Evolutionary conservation across 2,329 filamentous ascomycete genomes (phyloP).

Genomic region (Penicillium rolfsii): DNA sequence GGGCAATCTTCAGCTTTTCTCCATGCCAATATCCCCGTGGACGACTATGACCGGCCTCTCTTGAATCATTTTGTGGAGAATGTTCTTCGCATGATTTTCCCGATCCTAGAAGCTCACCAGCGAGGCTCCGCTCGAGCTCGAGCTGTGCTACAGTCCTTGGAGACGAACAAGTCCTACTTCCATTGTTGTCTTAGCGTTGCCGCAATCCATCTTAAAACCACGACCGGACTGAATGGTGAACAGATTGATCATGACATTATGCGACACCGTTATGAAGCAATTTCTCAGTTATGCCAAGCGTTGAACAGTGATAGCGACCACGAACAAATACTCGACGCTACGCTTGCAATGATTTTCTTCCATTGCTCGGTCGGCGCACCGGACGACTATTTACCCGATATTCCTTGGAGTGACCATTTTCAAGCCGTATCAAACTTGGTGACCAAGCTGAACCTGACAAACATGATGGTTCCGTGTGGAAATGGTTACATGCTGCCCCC

Average conservation of each 20-base stretch:
- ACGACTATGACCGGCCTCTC: slow-evolving; percentile 83
- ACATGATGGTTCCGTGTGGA: slow-evolving; percentile 63
- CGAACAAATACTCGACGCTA: slow-evolving; percentile 85
- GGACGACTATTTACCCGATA: slow-evolving; percentile 83
- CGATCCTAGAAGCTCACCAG: slow-evolving; percentile 87
- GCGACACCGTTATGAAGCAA: slow-evolving; percentile 85
- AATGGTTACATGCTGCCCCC: slow-evolving; percentile 68
- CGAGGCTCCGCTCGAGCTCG: slow-evolving; percentile 79
- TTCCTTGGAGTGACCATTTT: slow-evolving; percentile 97
- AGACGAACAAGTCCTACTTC: slow-evolving; percentile 89
- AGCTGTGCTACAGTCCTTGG: slow-evolving; percentile 82
- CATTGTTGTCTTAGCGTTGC: slow-evolving; percentile 95
- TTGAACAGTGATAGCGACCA: slow-evolving; percentile 80
- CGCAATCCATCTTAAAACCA: slow-evolving; percentile 87
- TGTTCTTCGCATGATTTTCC: slow-evolving; percentile 87
- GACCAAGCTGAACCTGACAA: slow-evolving; percentile 78
- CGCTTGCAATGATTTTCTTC: slow-evolving; percentile 94
- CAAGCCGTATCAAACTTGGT: slow-evolving; percentile 85
- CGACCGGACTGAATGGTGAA: slow-evolving; percentile 66
- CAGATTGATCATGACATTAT: slow-evolving; percentile 90
- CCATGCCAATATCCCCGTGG: slow-evolving; percentile 72
- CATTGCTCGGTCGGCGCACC: slow-evolving; percentile 87
- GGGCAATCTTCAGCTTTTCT: neutral
- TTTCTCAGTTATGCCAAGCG: slow-evolving; percentile 81
- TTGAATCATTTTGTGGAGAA: slow-evolving; percentile 89